These are phyloP conservation scores for Diplodia scrobiculata DNA, from an alignment of 2,329 filamentous ascomycete genomes.

Conservation along the genomic window DNA sequence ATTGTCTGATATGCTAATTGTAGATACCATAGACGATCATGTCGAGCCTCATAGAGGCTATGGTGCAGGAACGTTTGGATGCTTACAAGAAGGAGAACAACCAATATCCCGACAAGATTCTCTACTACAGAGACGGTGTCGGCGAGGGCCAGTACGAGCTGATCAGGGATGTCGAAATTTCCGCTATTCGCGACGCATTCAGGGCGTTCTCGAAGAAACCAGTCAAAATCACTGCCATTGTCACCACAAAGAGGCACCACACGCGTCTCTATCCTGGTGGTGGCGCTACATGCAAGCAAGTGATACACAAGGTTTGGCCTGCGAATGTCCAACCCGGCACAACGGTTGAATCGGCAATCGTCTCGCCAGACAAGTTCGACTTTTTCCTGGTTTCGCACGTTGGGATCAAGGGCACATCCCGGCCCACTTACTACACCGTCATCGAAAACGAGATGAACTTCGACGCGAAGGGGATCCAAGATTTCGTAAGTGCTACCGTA, in stretches of 20 bases:
- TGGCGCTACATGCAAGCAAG: background rate
- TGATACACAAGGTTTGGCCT: no score
- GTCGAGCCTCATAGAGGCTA: slow-evolving; percentile 33
- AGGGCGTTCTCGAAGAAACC: background rate
- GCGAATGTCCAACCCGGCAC: no score
- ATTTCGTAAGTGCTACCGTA: slow-evolving; percentile 31
- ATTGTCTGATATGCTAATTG: no score
- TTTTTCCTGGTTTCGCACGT: slow-evolving; percentile 45
- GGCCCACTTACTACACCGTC: slow-evolving; percentile 41
- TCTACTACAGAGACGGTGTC: slow-evolving; percentile 40
- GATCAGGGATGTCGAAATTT: background rate
- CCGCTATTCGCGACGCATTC: background rate
- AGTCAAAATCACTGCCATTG: slow-evolving; percentile 31
- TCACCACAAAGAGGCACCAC: slow-evolving; percentile 48
- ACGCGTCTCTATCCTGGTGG: slow-evolving; percentile 45
- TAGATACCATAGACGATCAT: background rate
- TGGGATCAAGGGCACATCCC: slow-evolving; percentile 39
- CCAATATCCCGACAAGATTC: slow-evolving; percentile 32
- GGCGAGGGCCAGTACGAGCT: slow-evolving; percentile 32
- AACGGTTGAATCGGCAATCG: slow-evolving; percentile 39
- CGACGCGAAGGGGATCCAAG: slow-evolving; percentile 32
- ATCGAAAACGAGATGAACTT: slow-evolving; percentile 35
- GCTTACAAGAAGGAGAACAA: background rate
- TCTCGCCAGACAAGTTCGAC: slow-evolving; percentile 35
- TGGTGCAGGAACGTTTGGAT: slow-evolving; percentile 32